These are phyloP conservation scores for Phytophthora syringae DNA, from an alignment of 352 stramenopile species.

Conservation along the genomic window DNA sequence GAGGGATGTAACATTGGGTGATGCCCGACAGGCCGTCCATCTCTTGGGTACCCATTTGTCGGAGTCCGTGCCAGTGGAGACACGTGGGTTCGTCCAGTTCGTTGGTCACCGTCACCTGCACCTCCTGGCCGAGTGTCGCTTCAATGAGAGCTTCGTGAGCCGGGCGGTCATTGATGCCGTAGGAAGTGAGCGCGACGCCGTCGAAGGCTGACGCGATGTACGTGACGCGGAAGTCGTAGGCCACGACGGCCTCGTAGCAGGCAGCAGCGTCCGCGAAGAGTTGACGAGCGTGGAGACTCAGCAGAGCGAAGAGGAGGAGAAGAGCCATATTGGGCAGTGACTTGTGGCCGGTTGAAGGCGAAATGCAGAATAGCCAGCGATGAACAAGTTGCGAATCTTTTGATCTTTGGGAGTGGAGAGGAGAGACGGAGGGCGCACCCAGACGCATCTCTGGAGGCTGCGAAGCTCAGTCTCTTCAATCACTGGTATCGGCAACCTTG, in stretches of 20 bases:
- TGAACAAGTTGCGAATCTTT: not conserved
- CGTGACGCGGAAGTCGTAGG: conserved; percentile 45
- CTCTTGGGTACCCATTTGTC: conserved; percentile 45
- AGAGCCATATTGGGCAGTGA: too few relatives aligned
- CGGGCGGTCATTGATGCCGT: conserved; percentile 47
- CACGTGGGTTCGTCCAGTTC: conserved; percentile 45
- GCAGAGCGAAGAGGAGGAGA: conserved; percentile 17
- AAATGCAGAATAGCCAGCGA: not conserved
- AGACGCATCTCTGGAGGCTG: not conserved
- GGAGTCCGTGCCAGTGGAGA: conserved; percentile 58
- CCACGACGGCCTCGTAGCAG: too few relatives aligned
- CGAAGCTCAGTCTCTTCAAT: conserved; percentile 2
- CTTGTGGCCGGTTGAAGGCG: too few relatives aligned
- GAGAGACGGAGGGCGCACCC: not conserved
- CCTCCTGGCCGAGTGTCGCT: conserved; percentile 40
- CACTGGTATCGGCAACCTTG: not conserved
- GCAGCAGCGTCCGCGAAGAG: conserved; percentile 24
- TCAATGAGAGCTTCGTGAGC: conserved; percentile 32
- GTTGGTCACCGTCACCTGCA: conserved; percentile 49
- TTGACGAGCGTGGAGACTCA: too few relatives aligned
- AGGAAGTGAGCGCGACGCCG: conserved; percentile 29
- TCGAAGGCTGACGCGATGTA: conserved; percentile 43
- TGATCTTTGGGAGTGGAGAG: not conserved
- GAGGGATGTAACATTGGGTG: conserved; percentile 54
- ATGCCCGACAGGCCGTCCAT: conserved; percentile 56